phyloP scores from a whole-genome alignment of 371 early-diverging fungal genomes.

The Zancudomyces culisetae region DNA sequence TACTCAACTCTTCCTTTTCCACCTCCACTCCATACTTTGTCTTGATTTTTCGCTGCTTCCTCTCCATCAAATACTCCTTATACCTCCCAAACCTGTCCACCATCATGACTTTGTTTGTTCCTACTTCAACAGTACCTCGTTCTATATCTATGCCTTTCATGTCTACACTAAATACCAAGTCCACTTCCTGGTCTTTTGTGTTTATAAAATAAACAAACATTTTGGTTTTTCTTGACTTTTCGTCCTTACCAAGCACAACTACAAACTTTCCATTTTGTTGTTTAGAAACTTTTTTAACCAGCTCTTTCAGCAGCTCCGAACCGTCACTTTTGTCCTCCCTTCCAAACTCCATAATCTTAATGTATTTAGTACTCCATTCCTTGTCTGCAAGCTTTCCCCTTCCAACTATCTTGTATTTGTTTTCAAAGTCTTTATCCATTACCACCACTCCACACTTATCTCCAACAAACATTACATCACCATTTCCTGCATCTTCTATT shows the following conservation, averaged over 20 bases:
- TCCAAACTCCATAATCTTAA: background rate
- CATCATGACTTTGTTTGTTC: background rate
- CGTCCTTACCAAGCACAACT: background rate
- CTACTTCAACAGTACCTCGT: background rate
- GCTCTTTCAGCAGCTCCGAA: background rate
- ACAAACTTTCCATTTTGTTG: background rate
- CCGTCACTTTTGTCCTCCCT: too few species aligned
- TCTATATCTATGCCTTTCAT: background rate
- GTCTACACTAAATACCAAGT: background rate
- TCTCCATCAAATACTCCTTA: background rate
- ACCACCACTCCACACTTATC: background rate
- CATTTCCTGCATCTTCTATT: background rate
- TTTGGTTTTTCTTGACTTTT: background rate
- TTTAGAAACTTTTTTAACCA: background rate
- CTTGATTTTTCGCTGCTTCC: background rate
- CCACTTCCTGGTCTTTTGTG: background rate
- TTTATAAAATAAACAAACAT: background rate
- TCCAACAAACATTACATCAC: background rate
- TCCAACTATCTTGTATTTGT: background rate
- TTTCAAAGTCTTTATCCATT: background rate
- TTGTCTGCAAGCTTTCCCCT: background rate
- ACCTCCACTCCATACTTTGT: background rate
- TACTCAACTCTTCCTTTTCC: background rate
- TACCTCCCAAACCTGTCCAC: background rate
- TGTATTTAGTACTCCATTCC: background rate